A percentile compares a stretch with the other conserved stretches of the same genome.
Evolutionary conservation across 306 rosid genomes (phyloP).

Genomic region (Corylus heterophylla): DNA sequence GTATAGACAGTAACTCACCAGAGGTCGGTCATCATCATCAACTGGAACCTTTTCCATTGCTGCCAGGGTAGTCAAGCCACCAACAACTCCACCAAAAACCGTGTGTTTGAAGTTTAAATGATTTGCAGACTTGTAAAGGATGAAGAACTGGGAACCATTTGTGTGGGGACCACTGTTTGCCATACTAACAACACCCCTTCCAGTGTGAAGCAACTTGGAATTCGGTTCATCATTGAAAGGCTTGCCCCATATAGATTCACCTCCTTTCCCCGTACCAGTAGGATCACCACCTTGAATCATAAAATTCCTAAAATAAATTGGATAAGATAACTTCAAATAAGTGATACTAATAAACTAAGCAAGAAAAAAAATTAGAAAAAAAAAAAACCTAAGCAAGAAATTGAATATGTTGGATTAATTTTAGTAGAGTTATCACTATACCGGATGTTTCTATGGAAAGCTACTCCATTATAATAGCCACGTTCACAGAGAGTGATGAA

Average conservation of each 20-base stretch:
- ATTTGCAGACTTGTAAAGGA: conserved; percentile 88
- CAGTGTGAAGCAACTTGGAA: conserved; percentile 92
- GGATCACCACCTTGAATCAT: conserved; percentile 99
- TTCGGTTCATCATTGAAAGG: conserved; percentile 90
- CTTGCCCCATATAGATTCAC: conserved; percentile 96
- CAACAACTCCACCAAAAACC: conserved; percentile 89
- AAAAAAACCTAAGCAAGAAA: background rate
- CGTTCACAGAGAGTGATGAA: conserved; percentile 93
- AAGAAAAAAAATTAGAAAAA: background rate
- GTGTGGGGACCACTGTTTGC: conserved; percentile 98
- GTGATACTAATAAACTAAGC: conserved; percentile 10
- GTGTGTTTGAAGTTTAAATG: conserved; percentile 96
- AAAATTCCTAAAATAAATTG: conserved; percentile 65
- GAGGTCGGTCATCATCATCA: conserved; percentile 83
- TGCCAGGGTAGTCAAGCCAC: conserved; percentile 87
- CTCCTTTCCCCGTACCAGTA: conserved; percentile 92
- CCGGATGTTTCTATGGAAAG: conserved; percentile 89
- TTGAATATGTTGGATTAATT: conserved; percentile 1
- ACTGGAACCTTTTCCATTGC: conserved; percentile 90
- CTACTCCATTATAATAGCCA: conserved; percentile 88
- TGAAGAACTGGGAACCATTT: conserved; percentile 96
- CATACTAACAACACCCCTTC: conserved; percentile 97
- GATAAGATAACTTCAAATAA: conserved; percentile 11
- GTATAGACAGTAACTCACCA: conserved; percentile 45
- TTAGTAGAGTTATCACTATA: conserved; percentile 25